Evolutionary conservation across 2,329 filamentous ascomycete genomes (phyloP), one percentile per base, ranked within the genome.

Genomic region (Onygenales sp.): DNA sequence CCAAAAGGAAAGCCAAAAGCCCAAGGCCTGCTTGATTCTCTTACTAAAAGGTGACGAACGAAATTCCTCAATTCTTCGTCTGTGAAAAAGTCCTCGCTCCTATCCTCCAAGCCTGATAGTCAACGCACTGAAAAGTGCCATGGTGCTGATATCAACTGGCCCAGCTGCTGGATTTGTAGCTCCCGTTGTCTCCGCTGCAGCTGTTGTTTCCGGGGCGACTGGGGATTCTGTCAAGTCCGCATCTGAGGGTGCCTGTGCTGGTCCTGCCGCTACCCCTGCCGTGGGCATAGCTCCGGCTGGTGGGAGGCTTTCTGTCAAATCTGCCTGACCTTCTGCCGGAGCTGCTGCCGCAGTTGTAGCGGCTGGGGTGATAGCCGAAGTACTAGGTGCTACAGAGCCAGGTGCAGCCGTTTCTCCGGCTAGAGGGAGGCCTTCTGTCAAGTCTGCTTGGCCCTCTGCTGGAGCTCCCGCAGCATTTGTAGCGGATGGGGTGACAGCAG

Each of bases 41-140:
- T 42, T 10, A 42, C 3, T n/a, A 13, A 42, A 17, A 4, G n/a
- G 14, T 4, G n/a, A n/a, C 10, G 8, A 10, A 36, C 21, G 13
- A 27, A n/a, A 44, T 27, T 13, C 14, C 1, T 44, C 0, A 6
- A 44, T 14, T 44, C 34, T 21, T 32, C 37, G 6, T 14, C 13
- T 50, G 8, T 42, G 42, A 11, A 50, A 1, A 32, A 6, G 33
- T 33, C 5, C 3, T 43, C 27, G 37, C n/a, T 33, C 27, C 27
- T 39, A 49, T 13, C 39, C 52, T 21, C 52, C 52, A 46, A 53
- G 39, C 32, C 37, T 49, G 27, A 53, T 21, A 14, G 52, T 53
- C 34, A 53, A 33, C 27, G 46, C 52, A 21, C 52, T 53, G 39
- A 49, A 32, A 17, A 53, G 39, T 3, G 37, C 11, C 21, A 52